A percentile compares a stretch with the other conserved stretches of the same genome.
Evolutionary conservation across 2,329 filamentous ascomycete genomes (phyloP).

Genomic region (Davidsoniella australis): DNA sequence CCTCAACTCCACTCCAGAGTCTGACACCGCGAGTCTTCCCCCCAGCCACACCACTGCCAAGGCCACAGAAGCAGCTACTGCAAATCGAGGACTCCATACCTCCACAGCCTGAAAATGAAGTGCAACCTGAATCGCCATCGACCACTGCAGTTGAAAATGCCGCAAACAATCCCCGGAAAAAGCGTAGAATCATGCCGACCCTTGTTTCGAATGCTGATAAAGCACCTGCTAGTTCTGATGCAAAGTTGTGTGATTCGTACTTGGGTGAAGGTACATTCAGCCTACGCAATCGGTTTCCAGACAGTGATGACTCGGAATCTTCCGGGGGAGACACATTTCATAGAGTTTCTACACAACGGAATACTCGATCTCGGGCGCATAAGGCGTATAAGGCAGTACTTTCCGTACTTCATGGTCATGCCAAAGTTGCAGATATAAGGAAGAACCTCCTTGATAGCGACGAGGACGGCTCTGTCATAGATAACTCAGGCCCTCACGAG

Average conservation of each 20-base stretch:
- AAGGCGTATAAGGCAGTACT: constrained; percentile 27
- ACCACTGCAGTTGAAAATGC: too few relatives aligned
- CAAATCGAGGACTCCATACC: too few relatives aligned
- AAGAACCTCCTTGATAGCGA: constrained; percentile 9
- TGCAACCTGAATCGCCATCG: too few relatives aligned
- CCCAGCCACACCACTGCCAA: too few relatives aligned
- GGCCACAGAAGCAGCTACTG: too few relatives aligned
- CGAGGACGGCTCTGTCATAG: constrained; percentile 12
- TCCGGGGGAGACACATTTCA: constrained; percentile 17
- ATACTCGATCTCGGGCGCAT: constrained; percentile 27
- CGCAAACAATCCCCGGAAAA: background rate
- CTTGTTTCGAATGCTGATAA: background rate
- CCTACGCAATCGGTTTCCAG: constrained; percentile 5
- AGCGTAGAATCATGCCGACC: background rate
- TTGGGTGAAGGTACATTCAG: constrained; percentile 10
- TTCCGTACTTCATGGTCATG: constrained; percentile 20
- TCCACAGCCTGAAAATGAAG: too few relatives aligned
- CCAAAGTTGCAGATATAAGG: constrained; percentile 13
- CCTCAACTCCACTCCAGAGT: too few relatives aligned
- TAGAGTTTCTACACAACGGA: constrained; percentile 15
- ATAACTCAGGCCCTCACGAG: constrained; percentile 13
- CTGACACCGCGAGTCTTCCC: too few relatives aligned
- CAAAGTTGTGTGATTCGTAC: constrained; percentile 13
- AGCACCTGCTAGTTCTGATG: too few relatives aligned
- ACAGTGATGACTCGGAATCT: constrained; percentile 10